Base-by-base conservation (phyloP, 345 rosid genomes). In the Mallotus nudiflorus region DNA sequence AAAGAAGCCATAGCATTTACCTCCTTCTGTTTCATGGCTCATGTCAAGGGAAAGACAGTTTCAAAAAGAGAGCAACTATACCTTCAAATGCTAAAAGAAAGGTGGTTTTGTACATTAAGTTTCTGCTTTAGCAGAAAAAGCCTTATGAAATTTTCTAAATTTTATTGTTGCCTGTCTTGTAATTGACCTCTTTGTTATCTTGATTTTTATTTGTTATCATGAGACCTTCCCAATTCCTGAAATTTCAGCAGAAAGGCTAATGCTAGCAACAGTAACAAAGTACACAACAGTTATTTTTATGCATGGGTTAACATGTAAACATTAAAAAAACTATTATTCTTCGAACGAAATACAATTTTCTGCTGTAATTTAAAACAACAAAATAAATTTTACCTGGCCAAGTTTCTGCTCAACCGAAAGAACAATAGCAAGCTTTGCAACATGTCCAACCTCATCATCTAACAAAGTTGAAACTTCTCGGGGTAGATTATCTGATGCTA, bases 391-490 rank as follows among this genome's bases (percentile, higher is more conserved):
- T 82, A 88, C 98, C 83, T 61, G 81, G 49, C 86, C 88, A 69
- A 3, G 72, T 73, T 75, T 69, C 74, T 69, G 84, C 73, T 93
- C 94, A 18, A 65, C 65, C 70, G 89, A 62, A 80, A 91, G 55
- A 48, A 75, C 75, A 70, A 79, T 61, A 69, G 94, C 94, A 80
- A 93, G 88, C 86, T 85, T 88, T 53, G 91, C 70, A 61, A 78
- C 74, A 68, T 72, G 77, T 19, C 88, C 88, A 65, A 87, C 79
- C 75, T 83, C 70, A 79, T 84, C 60, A 0, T 60, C 77, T 73
- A 88, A 72, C 33, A 71, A 73, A 70, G 61, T 63, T 73, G 69
- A 80, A 45, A 91, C 62, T 73, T 82, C 73, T 0, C 76, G 88
- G 67, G 77, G 83, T n/a, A 89, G 83, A 78, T 81, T 77, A 77